These are phyloP conservation scores for Penicillium odoratum DNA, from an alignment of 495 filamentous ascomycete genomes.

Conservation along the genomic window DNA sequence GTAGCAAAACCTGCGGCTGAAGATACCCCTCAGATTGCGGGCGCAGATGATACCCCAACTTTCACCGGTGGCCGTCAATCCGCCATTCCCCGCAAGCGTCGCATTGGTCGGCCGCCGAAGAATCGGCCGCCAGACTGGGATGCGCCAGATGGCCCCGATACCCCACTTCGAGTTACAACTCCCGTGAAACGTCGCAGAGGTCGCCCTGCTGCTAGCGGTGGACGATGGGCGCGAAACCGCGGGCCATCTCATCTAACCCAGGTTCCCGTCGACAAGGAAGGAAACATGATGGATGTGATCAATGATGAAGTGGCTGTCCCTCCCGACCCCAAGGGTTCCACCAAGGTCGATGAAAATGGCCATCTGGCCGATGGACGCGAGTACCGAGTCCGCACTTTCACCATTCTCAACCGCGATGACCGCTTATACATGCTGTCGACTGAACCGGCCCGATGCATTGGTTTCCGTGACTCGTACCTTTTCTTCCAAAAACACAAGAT, in stretches of 20 bases:
- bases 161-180: conserved; percentile 54
- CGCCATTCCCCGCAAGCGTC: conserved; percentile 69
- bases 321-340: conserved; percentile 83
- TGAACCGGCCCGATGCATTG: conserved; percentile 92
- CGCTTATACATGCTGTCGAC: conserved; percentile 97
- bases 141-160: conserved; percentile 54
- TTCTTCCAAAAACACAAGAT: conserved; percentile 97
- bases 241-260: conserved; percentile 74
- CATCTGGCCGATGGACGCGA: conserved; percentile 78
- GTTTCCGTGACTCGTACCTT: conserved; percentile 94
- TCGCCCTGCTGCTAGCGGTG: conserved; percentile 66
- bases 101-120: conserved; percentile 84
- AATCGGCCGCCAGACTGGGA: conserved; percentile 78
- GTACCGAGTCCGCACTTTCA: conserved; percentile 93
- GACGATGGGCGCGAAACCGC: conserved; percentile 62
- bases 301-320: conserved; percentile 89
- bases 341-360: conserved; percentile 88
- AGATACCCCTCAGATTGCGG: conserved; percentile 37
- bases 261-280: conserved; percentile 91
- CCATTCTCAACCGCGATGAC: conserved; percentile 76
- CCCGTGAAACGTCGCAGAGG: conserved; percentile 67
- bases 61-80: conserved; percentile 40
- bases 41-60: conserved; percentile 27
- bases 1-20: conserved; percentile 40
- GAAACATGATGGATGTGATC: conserved; percentile 86